These are phyloP conservation scores for Panaeolus cyanescens DNA, from an alignment of 768 basidiomycete species.

Conservation along the genomic window DNA sequence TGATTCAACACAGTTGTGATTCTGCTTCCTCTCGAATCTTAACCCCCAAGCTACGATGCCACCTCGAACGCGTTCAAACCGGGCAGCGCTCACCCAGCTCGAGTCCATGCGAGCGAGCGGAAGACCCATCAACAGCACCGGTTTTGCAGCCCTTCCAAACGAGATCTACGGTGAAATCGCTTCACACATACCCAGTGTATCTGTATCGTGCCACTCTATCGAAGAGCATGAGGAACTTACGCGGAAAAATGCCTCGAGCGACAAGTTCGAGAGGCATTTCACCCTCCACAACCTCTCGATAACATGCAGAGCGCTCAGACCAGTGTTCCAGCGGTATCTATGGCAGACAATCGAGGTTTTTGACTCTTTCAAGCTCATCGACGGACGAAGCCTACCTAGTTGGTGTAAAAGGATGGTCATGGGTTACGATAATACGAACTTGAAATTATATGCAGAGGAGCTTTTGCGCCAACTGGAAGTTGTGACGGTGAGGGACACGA, in stretches of 20 bases:
- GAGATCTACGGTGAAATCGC: conserved; percentile 2
- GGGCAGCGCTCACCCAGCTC: neutral
- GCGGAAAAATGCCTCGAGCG: neutral
- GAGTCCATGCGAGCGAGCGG: neutral
- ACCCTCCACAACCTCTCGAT: neutral
- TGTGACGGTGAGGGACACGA: neutral
- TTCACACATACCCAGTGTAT: neutral
- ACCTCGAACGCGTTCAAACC: neutral
- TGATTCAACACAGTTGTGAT: too few species aligned
- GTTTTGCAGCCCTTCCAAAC: conserved; percentile 1
- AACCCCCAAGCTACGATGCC: neutral
- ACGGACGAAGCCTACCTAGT: neutral
- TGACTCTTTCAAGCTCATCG: neutral
- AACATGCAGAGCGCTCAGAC: neutral
- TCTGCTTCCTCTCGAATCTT: neutral
- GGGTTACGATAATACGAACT: neutral
- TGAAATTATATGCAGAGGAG: neutral
- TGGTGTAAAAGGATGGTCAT: neutral
- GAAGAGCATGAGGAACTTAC: neutral
- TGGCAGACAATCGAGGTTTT: neutral
- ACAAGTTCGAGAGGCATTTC: neutral
- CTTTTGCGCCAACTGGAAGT: conserved; percentile 5
- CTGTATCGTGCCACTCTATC: neutral
- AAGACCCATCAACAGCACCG: neutral
- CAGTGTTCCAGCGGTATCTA: neutral